Evolutionary conservation across 2,329 filamentous ascomycete species (phyloP).

Genomic region (Xenosphaeropsis pyriputrescens): DNA sequence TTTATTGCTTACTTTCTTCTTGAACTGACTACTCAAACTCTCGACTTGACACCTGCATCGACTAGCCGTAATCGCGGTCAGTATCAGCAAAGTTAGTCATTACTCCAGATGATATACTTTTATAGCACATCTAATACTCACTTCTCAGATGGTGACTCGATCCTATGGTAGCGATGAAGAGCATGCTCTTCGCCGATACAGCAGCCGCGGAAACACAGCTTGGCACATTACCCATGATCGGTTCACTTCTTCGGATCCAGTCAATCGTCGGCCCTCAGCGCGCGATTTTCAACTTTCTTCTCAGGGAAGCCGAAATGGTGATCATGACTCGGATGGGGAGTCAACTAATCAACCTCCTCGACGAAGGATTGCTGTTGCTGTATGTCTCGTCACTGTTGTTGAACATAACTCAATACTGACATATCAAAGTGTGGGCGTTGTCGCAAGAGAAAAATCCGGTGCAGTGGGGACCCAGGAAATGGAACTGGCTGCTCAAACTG

Average conservation of each 20-base stretch:
- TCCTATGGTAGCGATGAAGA: constrained; percentile 1
- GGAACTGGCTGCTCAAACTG: constrained; percentile 76
- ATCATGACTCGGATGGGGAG: constrained; percentile 10
- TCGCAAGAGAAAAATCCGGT: constrained; percentile 87
- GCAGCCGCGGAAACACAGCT: background rate
- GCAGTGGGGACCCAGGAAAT: constrained; percentile 70
- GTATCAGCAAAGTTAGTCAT: no score
- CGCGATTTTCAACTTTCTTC: constrained; percentile 7
- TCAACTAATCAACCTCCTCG: constrained; percentile 10
- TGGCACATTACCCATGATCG: constrained; percentile 15
- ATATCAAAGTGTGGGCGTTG: constrained; percentile 64
- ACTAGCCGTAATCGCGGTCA: no score
- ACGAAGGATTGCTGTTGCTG: constrained; percentile 35
- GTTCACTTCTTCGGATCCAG: constrained; percentile 6
- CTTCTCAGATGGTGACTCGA: background rate
- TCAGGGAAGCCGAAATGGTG: constrained; percentile 8
- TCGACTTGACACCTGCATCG: background rate
- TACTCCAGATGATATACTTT: no score
- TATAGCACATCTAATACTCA: no score
- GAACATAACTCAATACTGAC: background rate
- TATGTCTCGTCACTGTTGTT: constrained; percentile 15
- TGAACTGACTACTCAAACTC: background rate
- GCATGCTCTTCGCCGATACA: constrained; percentile 1
- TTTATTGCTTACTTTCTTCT: background rate
- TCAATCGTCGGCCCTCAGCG: constrained; percentile 4